Conservation (phyloP, 345 rosid species). For the Cardamine chenopodiifolia region DNA sequence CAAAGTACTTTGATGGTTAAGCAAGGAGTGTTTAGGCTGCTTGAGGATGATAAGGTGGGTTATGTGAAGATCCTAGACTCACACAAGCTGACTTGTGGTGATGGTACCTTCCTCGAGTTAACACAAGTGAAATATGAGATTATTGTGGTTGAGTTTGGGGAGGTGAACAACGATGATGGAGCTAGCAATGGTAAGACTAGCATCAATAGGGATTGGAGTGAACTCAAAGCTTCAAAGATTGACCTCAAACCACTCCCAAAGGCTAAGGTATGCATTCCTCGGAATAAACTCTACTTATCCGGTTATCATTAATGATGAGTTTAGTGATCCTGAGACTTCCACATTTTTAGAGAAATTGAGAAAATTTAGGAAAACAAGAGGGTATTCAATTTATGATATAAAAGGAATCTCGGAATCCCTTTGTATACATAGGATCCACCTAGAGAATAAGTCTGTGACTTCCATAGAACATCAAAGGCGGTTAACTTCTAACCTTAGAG, state of each 20-base stretch:
- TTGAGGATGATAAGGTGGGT: neutral
- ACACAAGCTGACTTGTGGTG: neutral
- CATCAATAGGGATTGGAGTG: no score
- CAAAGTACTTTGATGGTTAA: no score
- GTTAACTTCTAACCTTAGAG: neutral
- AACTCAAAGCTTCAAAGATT: no score
- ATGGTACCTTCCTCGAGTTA: neutral
- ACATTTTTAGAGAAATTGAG: neutral
- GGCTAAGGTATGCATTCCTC: no score
- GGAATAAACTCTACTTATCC: no score
- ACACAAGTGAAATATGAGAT: neutral
- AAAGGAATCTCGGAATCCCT: neutral
- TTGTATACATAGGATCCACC: neutral
- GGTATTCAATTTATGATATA: neutral
- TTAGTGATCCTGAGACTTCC: neutral
- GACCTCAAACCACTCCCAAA: no score
- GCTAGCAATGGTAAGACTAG: no score
- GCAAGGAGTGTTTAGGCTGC: neutral
- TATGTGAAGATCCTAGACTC: neutral
- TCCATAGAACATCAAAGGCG: neutral
- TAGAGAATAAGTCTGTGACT: neutral
- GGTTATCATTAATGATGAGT: no score
- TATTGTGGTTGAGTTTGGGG: fast-evolving
- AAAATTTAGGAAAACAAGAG: neutral
- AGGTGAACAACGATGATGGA: fast-evolving